Evolutionary conservation across 106 monocot species (phyloP), one percentile per base, ranked within the genome.

Genomic region (Iris macrosiphon): DNA sequence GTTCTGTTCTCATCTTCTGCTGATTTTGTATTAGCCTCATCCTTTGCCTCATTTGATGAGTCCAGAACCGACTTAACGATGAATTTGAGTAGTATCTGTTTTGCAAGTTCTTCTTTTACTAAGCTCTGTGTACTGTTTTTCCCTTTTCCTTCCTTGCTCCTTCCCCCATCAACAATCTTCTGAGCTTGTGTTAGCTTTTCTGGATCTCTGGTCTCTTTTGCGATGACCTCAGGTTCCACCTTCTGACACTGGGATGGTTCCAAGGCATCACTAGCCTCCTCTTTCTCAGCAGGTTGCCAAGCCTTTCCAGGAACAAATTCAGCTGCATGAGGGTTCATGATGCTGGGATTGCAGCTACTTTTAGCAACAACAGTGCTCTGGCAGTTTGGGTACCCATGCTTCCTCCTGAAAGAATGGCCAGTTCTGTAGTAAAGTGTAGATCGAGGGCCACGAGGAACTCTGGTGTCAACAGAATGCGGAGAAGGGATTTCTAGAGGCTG

Each of bases 301-400:
- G 52, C 62, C 37, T 69, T 89, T 14, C 60, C 61, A 27, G 95
- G 95, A 12, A 89, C 76, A 64, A 96, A 96, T 46, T 89, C 95
- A 45, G 79, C 77, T 3, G 95, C 95, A 72, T 88, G 53, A 59
- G 95, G 95, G 62, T 96, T 96, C 95, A 96, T 96, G n/a, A 56
- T 51, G 26, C 59, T 76, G 41, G 61, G 33, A 50, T 46, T 45
- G 19, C 15, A 4, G 59, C 60, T 77, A 40, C 47, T 64, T 51
- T 52, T 66, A 1, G 37, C 45, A 19, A 40, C 26, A 29, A 50
- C 42, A 41, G 47, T 37, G 53, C 43, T 71, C 41, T 78, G 68
- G 44, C 38, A 31, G 27, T 45, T 54, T 28, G 68, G 26, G 45
- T 64, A 60, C 20, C 70, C 70, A 41, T 63, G 68, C 31, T 78